Percentiles rank a stretch among this genome's conserved stretches.
phyloP scores from a whole-genome alignment of 106 monocot genomes.

The Xerophyta viscosa region DNA sequence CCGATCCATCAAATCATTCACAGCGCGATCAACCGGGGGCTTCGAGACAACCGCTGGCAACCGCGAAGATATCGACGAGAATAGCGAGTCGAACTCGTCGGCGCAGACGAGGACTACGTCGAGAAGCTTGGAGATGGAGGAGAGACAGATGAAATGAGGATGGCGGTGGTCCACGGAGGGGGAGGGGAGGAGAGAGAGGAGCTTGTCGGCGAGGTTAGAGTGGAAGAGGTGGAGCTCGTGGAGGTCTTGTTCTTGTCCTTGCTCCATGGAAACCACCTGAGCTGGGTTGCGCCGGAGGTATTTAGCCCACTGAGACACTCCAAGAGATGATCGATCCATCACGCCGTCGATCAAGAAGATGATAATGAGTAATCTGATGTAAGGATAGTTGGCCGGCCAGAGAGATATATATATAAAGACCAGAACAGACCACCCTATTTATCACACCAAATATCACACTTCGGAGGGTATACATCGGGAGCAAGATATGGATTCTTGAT shows the following conservation, averaged over 20 bases:
- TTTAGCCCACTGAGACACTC: no score
- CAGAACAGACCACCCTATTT: no score
- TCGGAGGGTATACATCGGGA: no score
- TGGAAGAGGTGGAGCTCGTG: slow-evolving; percentile 57
- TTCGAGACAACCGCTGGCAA: slow-evolving; percentile 3
- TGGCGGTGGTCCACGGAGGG: neutral
- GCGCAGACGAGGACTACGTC: slow-evolving; percentile 28
- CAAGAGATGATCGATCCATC: no score
- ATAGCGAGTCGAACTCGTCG: slow-evolving; percentile 26
- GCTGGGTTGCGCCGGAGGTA: no score
- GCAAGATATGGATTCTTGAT: no score
- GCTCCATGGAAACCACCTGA: slow-evolving; percentile 72
- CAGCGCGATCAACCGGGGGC: slow-evolving; percentile 29
- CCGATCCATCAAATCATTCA: slow-evolving; percentile 47
- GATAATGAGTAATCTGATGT: no score
- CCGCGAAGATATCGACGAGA: slow-evolving; percentile 10
- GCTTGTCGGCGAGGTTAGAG: slow-evolving; percentile 38
- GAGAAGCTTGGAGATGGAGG: slow-evolving; percentile 52
- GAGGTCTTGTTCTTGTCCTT: slow-evolving; percentile 25
- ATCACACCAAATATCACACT: no score
- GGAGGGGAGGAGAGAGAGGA: slow-evolving; percentile 28
- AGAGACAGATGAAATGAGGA: slow-evolving; percentile 21
- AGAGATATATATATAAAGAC: no score
- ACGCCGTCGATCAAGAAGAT: no score
- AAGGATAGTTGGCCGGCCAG: no score